Base-by-base conservation (phyloP, 75 land plant genomes). In the Pinus albicaulis region DNA sequence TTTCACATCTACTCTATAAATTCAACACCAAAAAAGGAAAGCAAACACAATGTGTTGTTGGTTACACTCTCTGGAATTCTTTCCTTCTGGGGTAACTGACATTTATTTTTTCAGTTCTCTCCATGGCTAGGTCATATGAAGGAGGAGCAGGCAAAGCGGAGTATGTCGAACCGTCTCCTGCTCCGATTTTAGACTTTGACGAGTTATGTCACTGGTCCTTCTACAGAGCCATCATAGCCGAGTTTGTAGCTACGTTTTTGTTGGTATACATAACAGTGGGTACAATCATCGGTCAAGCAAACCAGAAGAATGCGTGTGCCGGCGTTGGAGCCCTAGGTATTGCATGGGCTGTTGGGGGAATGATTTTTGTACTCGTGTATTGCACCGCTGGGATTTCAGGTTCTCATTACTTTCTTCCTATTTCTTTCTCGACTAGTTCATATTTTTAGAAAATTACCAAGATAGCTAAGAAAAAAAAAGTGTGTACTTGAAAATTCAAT, bases 301-400 rank as follows among this genome's bases (percentile, higher is more conserved):
- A 60, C 11, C 17, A 36, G 8, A 38, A 31, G 25, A 36, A 28
- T 14, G 13, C 8, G 13, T 55, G 59, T n/a, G 23, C 38, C 8
- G 41, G 76, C 1, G 10, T 78, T 28, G 79, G 79, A 10, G 23
- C 57, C 26, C n/a, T 78, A 8, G 80, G 78, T 19, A 75, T 75
- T 24, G 78, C 80, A 3, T 48, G 80, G 78, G 34, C 80, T 13
- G 56, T 78, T 78, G 80, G 80, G 52, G 80, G 80, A 41, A 75
- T 75, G 59, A 78, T 78, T 13, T 78, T 78, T 12, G 53, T 78
- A 19, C 57, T 78, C 10, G 80, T 78, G 5, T 78, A 78, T 78
- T 78, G 80, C 62, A 75, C 78, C 28, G 78, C 78, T n/a, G 80
- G 80, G 24, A 58, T 58, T 7, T 58, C 19, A 58, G n/a, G n/a